Conservation (phyloP, 495 filamentous ascomycete species). For the Aspergillus heteromorphus region DNA sequence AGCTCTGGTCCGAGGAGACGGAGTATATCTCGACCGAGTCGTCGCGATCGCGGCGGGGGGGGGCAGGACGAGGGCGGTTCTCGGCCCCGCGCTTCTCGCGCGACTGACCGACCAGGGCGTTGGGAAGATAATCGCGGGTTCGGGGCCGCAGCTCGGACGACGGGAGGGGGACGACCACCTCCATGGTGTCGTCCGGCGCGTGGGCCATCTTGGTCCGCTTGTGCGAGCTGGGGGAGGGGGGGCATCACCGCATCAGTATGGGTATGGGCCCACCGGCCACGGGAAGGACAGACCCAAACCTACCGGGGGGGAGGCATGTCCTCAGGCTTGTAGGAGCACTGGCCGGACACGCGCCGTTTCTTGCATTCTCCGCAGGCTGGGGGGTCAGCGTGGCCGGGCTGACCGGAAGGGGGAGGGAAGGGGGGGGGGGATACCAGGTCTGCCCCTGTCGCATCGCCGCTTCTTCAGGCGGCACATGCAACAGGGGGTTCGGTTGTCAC, state of each 20-base stretch:
- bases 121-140: neutral
- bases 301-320: constrained; percentile 6
- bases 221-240: neutral
- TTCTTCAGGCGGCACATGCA: constrained; percentile 8
- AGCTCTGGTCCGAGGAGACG: constrained; percentile 3
- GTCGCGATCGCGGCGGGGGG: neutral
- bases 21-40: constrained; percentile 1
- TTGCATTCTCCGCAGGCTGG: constrained; percentile 8
- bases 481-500: constrained; percentile 1
- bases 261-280: neutral
- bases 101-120: neutral
- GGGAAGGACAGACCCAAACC: neutral
- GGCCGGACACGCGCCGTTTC: neutral
- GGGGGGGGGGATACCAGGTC: constrained; percentile 4
- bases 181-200: neutral
- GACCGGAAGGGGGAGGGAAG: too few species aligned
- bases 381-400: neutral
- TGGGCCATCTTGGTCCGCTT: neutral
- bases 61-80: too few species aligned
- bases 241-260: too few species aligned
- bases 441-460: constrained; percentile 2
- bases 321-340: constrained; percentile 11
- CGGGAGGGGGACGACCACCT: neutral
- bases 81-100: neutral
- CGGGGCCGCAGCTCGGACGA: neutral